These are phyloP conservation scores for Solanum rostratum DNA, from an alignment of 257 asterid genomes.

Conservation along the genomic window DNA sequence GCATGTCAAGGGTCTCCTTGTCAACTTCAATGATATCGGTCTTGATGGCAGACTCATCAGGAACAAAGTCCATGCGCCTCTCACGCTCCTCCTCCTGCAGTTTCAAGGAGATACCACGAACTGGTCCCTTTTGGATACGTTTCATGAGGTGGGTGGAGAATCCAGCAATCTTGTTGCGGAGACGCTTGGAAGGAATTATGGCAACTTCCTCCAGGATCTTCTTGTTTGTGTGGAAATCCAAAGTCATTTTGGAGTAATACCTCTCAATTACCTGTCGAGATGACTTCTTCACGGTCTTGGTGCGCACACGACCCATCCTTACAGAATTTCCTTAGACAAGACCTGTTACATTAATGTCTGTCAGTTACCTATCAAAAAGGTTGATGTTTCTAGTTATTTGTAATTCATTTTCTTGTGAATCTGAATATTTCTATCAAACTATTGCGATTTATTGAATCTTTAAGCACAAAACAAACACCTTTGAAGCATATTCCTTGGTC, in stretches of 20 bases:
- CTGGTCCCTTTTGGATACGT: constrained; percentile 31
- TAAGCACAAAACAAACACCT: not conserved
- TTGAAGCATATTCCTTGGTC: not conserved
- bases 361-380: not conserved
- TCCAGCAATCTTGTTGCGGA: constrained; percentile 34
- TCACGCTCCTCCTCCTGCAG: constrained; percentile 38
- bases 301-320: constrained; percentile 45
- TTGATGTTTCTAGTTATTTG: not conserved
- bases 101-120: constrained; percentile 29
- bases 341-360: not conserved
- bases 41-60: constrained; percentile 42
- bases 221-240: constrained; percentile 43
- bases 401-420: not conserved
- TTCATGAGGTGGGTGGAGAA: constrained; percentile 38
- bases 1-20: constrained; percentile 42
- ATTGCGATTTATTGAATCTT: not conserved
- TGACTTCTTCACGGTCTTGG: constrained; percentile 43
- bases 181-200: constrained; percentile 35
- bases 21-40: constrained; percentile 38
- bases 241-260: constrained; percentile 42
- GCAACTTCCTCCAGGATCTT: constrained; percentile 32
- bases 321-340: not conserved
- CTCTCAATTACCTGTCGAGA: constrained; percentile 42
- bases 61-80: constrained; percentile 47
- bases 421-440: not conserved